These are phyloP conservation scores for Lactifluus subvellereus DNA, from an alignment of 768 basidiomycete genomes.

Conservation along the genomic window DNA sequence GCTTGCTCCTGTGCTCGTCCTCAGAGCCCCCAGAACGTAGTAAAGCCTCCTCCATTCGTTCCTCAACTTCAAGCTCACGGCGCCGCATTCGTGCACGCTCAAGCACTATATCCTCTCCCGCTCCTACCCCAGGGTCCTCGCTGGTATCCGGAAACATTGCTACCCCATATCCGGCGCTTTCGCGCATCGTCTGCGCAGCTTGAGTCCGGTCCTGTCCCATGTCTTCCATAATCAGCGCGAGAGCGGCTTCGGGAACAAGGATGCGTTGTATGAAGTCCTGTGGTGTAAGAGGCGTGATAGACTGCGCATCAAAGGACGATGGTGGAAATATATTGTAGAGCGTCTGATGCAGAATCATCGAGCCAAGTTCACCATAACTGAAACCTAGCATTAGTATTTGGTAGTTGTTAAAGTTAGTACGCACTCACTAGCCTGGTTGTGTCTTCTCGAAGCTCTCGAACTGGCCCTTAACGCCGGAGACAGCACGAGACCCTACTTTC, in stretches of 20 bases:
- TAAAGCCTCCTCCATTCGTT: slow-evolving; percentile 33
- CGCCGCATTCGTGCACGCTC: slow-evolving; percentile 39
- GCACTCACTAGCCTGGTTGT: slow-evolving; percentile 84
- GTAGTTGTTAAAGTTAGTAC: too few relatives aligned
- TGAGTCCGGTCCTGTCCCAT: slow-evolving; percentile 39
- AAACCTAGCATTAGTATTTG: background rate
- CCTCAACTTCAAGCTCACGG: slow-evolving; percentile 40
- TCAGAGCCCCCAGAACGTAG: slow-evolving; percentile 26
- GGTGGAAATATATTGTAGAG: slow-evolving; percentile 73
- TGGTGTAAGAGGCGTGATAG: slow-evolving; percentile 58
- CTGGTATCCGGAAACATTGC: slow-evolving; percentile 75
- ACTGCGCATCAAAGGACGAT: slow-evolving; percentile 44
- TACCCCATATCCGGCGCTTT: slow-evolving; percentile 78
- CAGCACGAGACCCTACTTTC: slow-evolving; percentile 57
- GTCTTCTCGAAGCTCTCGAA: slow-evolving; percentile 74
- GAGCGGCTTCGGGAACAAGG: slow-evolving; percentile 85
- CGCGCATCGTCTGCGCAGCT: slow-evolving; percentile 58
- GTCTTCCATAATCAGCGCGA: slow-evolving; percentile 79
- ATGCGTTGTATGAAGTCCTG: slow-evolving; percentile 77
- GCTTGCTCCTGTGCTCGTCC: background rate
- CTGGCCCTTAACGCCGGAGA: slow-evolving; percentile 65
- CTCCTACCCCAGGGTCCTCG: slow-evolving; percentile 32
- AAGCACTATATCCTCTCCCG: slow-evolving; percentile 41
- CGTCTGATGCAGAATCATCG: slow-evolving; percentile 71
- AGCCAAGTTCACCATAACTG: slow-evolving; percentile 86